Conservation (phyloP, 2,329 filamentous ascomycete genomes). For the Colletotrichum tabaci region DNA sequence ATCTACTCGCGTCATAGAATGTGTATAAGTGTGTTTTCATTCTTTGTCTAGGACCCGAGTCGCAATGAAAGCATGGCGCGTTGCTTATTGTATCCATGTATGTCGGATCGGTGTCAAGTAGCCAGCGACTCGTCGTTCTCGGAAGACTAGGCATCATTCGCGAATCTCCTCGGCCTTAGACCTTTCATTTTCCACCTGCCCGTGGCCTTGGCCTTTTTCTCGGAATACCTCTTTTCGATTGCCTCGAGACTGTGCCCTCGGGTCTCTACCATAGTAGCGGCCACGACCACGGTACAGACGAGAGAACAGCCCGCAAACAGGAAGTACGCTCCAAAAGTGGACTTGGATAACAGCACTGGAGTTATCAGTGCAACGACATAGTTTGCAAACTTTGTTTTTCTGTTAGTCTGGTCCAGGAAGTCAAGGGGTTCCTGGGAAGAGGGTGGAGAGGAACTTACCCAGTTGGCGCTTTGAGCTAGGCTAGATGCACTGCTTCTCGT, state of each 20-base stretch:
- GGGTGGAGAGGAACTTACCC: conserved; percentile 51
- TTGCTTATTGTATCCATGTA: too few relatives aligned
- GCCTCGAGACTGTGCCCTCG: conserved; percentile 58
- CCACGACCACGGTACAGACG: conserved; percentile 53
- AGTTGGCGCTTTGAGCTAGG: conserved; percentile 68
- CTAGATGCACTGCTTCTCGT: conserved; percentile 69
- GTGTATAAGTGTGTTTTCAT: too few relatives aligned
- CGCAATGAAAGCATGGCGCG: too few relatives aligned
- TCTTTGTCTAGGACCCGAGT: too few relatives aligned
- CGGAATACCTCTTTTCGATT: conserved; percentile 50
- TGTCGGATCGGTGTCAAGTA: too few relatives aligned
- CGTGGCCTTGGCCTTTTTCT: conserved; percentile 4
- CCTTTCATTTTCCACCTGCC: conserved; percentile 10
- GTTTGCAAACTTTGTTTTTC: conserved; percentile 54
- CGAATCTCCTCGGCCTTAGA: conserved; percentile 3
- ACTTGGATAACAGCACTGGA: conserved; percentile 55
- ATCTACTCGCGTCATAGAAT: too few relatives aligned
- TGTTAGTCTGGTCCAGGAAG: neutral
- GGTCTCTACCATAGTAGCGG: conserved; percentile 60
- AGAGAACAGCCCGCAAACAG: conserved; percentile 60
- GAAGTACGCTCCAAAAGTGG: conserved; percentile 61
- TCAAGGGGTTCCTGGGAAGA: neutral
- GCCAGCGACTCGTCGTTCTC: neutral
- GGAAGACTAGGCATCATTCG: neutral
- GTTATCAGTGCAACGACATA: conserved; percentile 63